Conservation (phyloP, 2,329 filamentous ascomycete genomes). For the Massarina eburnea region DNA sequence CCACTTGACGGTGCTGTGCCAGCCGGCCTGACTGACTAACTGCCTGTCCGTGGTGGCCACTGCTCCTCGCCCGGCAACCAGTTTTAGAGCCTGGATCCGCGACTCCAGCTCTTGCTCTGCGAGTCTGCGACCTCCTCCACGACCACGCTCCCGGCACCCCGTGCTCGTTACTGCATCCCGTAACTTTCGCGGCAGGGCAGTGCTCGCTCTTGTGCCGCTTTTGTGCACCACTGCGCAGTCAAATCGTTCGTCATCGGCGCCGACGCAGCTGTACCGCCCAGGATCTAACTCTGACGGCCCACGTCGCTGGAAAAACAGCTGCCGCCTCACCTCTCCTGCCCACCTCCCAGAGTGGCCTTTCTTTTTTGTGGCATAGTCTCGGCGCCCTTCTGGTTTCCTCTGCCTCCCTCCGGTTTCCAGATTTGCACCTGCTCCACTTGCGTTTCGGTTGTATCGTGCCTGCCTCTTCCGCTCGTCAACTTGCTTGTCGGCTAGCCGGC, state of each 20-base stretch:
- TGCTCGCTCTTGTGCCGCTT: conserved; percentile 6
- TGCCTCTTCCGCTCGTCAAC: conserved; percentile 8
- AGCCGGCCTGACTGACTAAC: conserved; percentile 14
- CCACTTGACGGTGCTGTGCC: conserved; percentile 17
- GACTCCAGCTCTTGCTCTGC: conserved; percentile 4
- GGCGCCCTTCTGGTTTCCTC: conserved; percentile 10
- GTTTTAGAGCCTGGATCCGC: conserved; percentile 3
- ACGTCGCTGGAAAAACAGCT: conserved; percentile 14
- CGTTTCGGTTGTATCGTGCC: conserved; percentile 10
- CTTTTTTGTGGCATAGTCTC: conserved; percentile 17
- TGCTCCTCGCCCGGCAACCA: conserved; percentile 18
- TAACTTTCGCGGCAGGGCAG: conserved; percentile 4
- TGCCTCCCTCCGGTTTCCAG: conserved; percentile 8
- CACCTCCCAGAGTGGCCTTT: neutral
- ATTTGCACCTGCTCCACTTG: conserved; percentile 11
- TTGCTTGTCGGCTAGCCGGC: conserved; percentile 8
- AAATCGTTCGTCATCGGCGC: neutral
- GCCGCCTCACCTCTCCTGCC: conserved; percentile 6
- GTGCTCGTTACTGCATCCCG: conserved; percentile 1
- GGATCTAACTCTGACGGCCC: conserved; percentile 14
- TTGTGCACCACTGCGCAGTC: neutral
- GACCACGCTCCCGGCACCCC: conserved; percentile 2
- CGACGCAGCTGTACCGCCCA: neutral
- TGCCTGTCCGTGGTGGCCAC: too few species aligned
- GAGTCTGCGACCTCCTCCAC: neutral